Conservation (phyloP, 108 stramenopile species). For the Fistulifera solaris region DNA sequence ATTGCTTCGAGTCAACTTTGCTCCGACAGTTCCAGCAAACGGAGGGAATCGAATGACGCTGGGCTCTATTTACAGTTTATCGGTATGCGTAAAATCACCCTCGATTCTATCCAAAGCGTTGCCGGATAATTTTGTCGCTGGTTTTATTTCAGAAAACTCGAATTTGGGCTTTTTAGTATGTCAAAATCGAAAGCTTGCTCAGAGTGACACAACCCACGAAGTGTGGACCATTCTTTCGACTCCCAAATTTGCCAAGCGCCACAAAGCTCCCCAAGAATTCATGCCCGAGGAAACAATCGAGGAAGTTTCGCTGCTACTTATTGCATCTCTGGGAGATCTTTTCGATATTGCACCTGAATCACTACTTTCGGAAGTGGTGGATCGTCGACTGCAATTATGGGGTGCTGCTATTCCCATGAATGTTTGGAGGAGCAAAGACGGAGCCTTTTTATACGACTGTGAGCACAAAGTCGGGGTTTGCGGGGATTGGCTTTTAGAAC, state of each 20-base stretch:
- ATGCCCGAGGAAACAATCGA: conserved; percentile 43
- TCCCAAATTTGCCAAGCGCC: conserved; percentile 57
- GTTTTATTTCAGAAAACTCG: conserved; percentile 58
- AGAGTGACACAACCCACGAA: conserved; percentile 24
- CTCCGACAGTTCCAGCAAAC: conserved; percentile 42
- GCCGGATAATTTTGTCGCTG: conserved; percentile 26
- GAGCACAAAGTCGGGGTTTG: conserved; percentile 55
- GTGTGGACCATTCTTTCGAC: conserved; percentile 75
- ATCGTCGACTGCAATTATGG: conserved; percentile 74
- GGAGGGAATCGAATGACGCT: conserved; percentile 77
- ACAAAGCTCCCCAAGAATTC: conserved; percentile 82
- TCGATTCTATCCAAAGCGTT: conserved; percentile 22
- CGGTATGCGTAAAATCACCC: conserved; percentile 31
- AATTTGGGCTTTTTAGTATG: conserved; percentile 45
- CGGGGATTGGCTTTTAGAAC: conserved; percentile 78
- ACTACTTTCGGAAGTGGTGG: conserved; percentile 14
- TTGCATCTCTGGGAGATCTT: conserved; percentile 38
- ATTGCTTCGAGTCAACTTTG: conserved; percentile 62
- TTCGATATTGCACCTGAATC: conserved; percentile 12
- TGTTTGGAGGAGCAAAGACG: conserved; percentile 37
- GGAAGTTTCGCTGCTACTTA: conserved; percentile 38
- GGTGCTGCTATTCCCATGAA: conserved; percentile 84
- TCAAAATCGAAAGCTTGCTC: conserved; percentile 54
- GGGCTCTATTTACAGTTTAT: conserved; percentile 62
- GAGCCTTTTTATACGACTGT: conserved; percentile 55